Base-by-base conservation (phyloP, 345 rosid species). In the Citrus australasica region DNA sequence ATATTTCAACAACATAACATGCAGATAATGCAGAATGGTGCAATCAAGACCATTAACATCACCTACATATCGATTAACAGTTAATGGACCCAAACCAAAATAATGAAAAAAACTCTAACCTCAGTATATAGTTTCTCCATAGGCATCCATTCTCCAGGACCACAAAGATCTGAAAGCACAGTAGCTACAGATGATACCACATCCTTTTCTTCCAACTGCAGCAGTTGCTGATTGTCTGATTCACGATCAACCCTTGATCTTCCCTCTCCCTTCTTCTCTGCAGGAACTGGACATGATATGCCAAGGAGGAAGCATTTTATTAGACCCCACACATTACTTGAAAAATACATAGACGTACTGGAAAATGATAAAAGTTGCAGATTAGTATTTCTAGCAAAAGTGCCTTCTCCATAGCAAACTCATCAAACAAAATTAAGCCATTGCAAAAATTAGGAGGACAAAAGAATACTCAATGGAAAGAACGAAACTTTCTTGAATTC, bases 81-180 rank as follows among this genome's bases (percentile, higher is more conserved):
- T 59, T 59, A 42, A 58, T 24, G 14, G 38, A 24, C 42, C 17
- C 24, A 16, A 42, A 69, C 13, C 9, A 24, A 9, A 25, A 38
- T n/a, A 25, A 9, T 25, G 35, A 5, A 38, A 40, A 42, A 63
- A 14, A 60, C 80, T 87, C 37, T 82, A 82, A 96, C 99, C 99
- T 90, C 90, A 13, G 89, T 67, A 76, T 96, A 97, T 71, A 96
- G 98, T 84, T 87, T 92, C 83, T 92, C 97, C 99, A 96, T 94
- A 11, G 99, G 89, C 98, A 96, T 96, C 99, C 99, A 96, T 55
- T 96, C 98, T 74, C 99, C 98, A 19, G 99, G 99, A 59, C 99
- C 99, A 85, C 99, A 96, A 63, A 92, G 88, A 87, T 96, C 98
- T 5, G 99, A 96, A 46, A 96, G 94, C 84, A 92, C 98, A 33